A percentile compares a stretch with the other conserved stretches of the same genome.
These are phyloP conservation scores for Macrotyloma uniflorum DNA, from an alignment of 306 rosid genomes.

Conservation along the genomic window DNA sequence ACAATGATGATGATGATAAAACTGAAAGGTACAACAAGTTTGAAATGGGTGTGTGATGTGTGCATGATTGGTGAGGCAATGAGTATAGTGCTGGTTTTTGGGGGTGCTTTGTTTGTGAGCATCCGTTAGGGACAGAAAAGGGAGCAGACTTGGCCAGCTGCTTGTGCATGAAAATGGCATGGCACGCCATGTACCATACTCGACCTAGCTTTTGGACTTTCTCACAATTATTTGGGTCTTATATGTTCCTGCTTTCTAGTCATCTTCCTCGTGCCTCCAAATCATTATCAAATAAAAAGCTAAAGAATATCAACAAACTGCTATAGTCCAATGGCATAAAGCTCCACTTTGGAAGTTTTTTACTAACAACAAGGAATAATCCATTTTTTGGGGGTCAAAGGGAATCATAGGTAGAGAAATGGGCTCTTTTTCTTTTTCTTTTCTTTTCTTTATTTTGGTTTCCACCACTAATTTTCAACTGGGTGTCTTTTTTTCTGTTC, in stretches of 20 bases:
- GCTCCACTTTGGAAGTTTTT: constrained; percentile 43
- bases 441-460: not conserved
- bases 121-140: constrained; percentile 24
- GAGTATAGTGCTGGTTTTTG: constrained; percentile 39
- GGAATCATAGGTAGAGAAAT: not conserved
- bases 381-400: not conserved
- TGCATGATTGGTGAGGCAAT: constrained; percentile 46
- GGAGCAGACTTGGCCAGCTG: not conserved
- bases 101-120: not conserved
- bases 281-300: constrained; percentile 19
- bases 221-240: constrained; percentile 22
- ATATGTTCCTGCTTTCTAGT: not conserved
- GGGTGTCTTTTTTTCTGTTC: not conserved
- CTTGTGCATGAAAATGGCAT: constrained; percentile 41
- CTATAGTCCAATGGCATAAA: constrained; percentile 43
- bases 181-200: not conserved
- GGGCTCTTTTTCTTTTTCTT: not conserved
- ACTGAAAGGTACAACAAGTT: constrained; percentile 48
- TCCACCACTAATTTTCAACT: not conserved
- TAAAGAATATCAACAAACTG: constrained; percentile 16
- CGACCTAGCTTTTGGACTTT: constrained; percentile 12
- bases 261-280: not conserved
- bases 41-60: constrained; percentile 35
- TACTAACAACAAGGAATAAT: constrained; percentile 40
- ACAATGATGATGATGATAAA: constrained; percentile 48